A percentile compares a stretch with the other conserved stretches of the same genome.
Evolutionary conservation across 2,329 filamentous ascomycete genomes (phyloP).

Genomic region (Hypoxylon sp.): DNA sequence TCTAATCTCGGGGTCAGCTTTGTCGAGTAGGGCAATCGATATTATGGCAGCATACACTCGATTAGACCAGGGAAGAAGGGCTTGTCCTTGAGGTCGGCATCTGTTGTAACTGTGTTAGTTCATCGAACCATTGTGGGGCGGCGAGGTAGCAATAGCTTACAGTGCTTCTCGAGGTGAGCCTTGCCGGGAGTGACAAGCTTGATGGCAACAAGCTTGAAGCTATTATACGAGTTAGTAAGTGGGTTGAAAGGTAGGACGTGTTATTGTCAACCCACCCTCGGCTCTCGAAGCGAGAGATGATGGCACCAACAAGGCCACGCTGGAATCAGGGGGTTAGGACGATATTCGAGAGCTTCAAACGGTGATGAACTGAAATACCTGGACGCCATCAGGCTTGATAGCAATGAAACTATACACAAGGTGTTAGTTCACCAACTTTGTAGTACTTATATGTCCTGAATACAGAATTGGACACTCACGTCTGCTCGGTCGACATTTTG

Average conservation of each 20-base stretch:
- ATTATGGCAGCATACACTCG: slow-evolving; percentile 76
- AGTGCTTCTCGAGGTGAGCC: slow-evolving; percentile 98
- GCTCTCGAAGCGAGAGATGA: slow-evolving; percentile 98
- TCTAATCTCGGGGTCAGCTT: slow-evolving; percentile 66
- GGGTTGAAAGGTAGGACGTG: neutral
- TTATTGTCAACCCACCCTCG: slow-evolving; percentile 75
- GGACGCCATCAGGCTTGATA: slow-evolving; percentile 99
- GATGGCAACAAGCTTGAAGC: slow-evolving; percentile 98
- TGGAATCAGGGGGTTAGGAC: slow-evolving; percentile 59
- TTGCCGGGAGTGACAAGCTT: slow-evolving; percentile 92
- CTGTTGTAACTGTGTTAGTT: slow-evolving; percentile 59
- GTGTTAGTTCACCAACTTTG: slow-evolving; percentile 15
- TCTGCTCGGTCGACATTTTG: slow-evolving; percentile 55
- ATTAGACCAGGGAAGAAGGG: slow-evolving; percentile 97
- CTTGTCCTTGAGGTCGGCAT: slow-evolving; percentile 92
- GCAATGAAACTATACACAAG: slow-evolving; percentile 88
- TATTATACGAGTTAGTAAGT: slow-evolving; percentile 54
- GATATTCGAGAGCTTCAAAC: slow-evolving; percentile 26
- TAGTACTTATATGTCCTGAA: neutral
- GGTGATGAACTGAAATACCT: slow-evolving; percentile 71
- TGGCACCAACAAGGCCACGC: slow-evolving; percentile 98
- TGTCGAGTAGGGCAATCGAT: slow-evolving; percentile 1
- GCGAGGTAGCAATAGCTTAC: slow-evolving; percentile 60
- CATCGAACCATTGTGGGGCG: slow-evolving; percentile 3
- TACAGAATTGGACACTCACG: slow-evolving; percentile 45